Percentiles rank a stretch among this genome's conserved stretches.
Evolutionary conservation across 148 eudicot genomes (phyloP).

Genomic region (Polygonum aviculare): DNA sequence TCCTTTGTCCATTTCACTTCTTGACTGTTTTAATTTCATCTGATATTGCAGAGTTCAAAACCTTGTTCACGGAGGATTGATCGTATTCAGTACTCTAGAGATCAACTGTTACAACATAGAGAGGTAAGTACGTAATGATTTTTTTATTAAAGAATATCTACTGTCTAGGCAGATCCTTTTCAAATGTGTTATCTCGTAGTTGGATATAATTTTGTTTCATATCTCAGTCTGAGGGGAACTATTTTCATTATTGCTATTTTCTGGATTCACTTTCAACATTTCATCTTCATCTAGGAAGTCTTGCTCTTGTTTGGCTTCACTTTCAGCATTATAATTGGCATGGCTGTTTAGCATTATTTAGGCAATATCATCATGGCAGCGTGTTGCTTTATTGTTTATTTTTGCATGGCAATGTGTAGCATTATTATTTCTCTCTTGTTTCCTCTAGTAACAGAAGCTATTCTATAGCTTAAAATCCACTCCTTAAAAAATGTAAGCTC

Average conservation of each 20-base stretch:
- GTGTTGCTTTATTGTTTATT: too few species aligned
- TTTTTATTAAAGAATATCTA: not conserved
- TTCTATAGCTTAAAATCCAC: not conserved
- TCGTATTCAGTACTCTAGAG: conserved; percentile 5
- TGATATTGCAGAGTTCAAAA: not conserved
- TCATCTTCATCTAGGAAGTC: not conserved
- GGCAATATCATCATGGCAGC: too few species aligned
- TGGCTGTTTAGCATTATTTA: too few species aligned
- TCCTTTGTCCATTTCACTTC: not conserved
- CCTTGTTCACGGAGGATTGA: not conserved
- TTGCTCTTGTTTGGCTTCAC: not conserved
- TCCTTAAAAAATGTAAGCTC: not conserved
- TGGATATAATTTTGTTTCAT: not conserved
- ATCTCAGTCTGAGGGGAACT: not conserved
- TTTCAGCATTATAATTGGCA: too few species aligned
- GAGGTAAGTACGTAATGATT: not conserved
- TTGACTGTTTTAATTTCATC: not conserved
- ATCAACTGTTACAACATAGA: conserved; percentile 7
- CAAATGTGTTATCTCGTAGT: not conserved
- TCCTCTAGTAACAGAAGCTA: not conserved
- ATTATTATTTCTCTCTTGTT: not conserved
- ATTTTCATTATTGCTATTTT: not conserved
- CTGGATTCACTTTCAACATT: not conserved
- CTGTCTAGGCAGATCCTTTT: not conserved
- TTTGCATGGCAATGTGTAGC: too few species aligned